phyloP scores from a whole-genome alignment of 306 rosid genomes.

The Prunus persica region Prunus_persica_NCBIv2 NC_034014.1:1979501-1980000 shows the following conservation, averaged over 20 bases:
- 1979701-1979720: background rate
- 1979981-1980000: too few relatives aligned
- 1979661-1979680: background rate
- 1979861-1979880: background rate
- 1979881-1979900: background rate
- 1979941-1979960: too few relatives aligned
- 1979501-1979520: background rate
- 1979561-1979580: slow-evolving; percentile 2
- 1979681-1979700: slow-evolving; percentile 3
- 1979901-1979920: background rate
- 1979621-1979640: slow-evolving; percentile 3
- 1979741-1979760: background rate
- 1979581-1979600: background rate
- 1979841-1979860: slow-evolving; percentile 1
- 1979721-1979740: slow-evolving; percentile 1
- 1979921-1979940: too few relatives aligned
- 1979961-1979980: too few relatives aligned
- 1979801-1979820: slow-evolving; percentile 21
- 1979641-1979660: slow-evolving; percentile 24
- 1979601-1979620: slow-evolving; percentile 8
- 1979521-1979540: background rate
- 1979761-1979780: background rate
- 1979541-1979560: background rate
- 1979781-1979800: slow-evolving; percentile 25
- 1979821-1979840: slow-evolving; percentile 8